Conservation (phyloP, 2,329 filamentous ascomycete genomes). For the Verticillium albo-atrum region DNA sequence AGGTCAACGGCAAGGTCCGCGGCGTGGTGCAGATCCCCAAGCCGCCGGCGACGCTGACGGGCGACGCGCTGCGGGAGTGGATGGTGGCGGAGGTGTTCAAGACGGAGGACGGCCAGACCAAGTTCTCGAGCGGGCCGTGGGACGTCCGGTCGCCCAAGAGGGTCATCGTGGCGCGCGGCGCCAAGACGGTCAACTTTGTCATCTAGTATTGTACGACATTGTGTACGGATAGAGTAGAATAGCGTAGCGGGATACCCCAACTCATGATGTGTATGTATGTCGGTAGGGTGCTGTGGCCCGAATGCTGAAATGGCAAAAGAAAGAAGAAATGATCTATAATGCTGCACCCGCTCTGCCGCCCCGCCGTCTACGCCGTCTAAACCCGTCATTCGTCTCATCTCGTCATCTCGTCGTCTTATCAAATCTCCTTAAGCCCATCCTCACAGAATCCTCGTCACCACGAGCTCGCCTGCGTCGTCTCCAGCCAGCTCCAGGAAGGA, state of each 20-base stretch:
- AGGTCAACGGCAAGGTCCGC: slow-evolving; percentile 75
- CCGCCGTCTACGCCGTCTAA: neutral
- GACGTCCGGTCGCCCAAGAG: slow-evolving; percentile 52
- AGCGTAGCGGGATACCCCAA: slow-evolving; percentile 9
- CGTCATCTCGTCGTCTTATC: slow-evolving; percentile 1
- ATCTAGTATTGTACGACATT: slow-evolving; percentile 26
- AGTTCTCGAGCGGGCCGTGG: slow-evolving; percentile 42
- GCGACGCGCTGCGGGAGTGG: slow-evolving; percentile 50
- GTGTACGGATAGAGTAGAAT: slow-evolving; percentile 1
- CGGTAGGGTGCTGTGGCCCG: neutral
- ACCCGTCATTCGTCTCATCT: neutral
- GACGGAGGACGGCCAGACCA: slow-evolving; percentile 55
- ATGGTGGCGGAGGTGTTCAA: slow-evolving; percentile 57
- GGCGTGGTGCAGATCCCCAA: slow-evolving; percentile 62
- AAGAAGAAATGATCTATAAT: neutral
- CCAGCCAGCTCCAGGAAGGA: slow-evolving; percentile 48
- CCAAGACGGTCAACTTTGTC: slow-evolving; percentile 73
- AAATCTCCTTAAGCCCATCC: no score
- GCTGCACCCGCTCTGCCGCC: neutral
- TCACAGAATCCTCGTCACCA: slow-evolving; percentile 46
- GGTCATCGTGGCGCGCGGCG: slow-evolving; percentile 61
- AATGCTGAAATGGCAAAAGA: neutral
- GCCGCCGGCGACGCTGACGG: slow-evolving; percentile 34
- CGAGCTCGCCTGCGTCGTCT: slow-evolving; percentile 40
- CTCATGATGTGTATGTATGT: neutral